Evolutionary conservation across 441 rosid species (phyloP).

Genomic region (Corymbia citriodora): DNA sequence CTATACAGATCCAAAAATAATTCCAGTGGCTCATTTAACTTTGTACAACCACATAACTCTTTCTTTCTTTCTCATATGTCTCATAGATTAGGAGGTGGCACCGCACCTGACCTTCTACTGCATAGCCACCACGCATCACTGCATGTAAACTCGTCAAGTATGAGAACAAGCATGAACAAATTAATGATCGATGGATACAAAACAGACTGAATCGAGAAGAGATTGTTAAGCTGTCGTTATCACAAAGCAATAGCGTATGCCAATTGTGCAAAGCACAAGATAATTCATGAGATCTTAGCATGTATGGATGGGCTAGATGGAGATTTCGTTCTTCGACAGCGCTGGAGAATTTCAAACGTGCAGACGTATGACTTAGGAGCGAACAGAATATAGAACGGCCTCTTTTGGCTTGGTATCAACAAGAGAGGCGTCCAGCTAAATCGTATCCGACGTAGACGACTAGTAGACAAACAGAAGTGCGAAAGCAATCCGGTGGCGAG

Average conservation of each 20-base stretch:
- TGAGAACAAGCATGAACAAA: not conserved
- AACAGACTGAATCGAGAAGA: not conserved
- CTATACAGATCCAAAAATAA: not conserved
- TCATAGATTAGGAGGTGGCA: not conserved
- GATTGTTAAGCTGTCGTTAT: not conserved
- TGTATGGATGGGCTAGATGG: not conserved
- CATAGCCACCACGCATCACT: not conserved
- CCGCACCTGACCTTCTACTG: not conserved
- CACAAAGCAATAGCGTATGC: not conserved
- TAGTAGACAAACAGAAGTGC: not conserved
- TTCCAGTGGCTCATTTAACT: not conserved
- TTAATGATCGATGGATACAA: not conserved
- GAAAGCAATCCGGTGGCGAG: not conserved
- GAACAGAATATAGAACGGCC: not conserved
- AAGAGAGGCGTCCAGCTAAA: not conserved
- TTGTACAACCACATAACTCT: not conserved
- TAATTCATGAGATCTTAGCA: not conserved
- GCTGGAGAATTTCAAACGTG: not conserved
- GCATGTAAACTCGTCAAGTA: not conserved
- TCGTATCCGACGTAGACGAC: not conserved
- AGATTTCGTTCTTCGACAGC: not conserved
- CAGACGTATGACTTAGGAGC: not conserved
- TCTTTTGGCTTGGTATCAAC: not conserved
- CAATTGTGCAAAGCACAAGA: not conserved
- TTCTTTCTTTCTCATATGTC: not conserved